Evolutionary conservation across 441 rosid genomes (phyloP).

Genomic region (Erodium chrysanthum): DNA sequence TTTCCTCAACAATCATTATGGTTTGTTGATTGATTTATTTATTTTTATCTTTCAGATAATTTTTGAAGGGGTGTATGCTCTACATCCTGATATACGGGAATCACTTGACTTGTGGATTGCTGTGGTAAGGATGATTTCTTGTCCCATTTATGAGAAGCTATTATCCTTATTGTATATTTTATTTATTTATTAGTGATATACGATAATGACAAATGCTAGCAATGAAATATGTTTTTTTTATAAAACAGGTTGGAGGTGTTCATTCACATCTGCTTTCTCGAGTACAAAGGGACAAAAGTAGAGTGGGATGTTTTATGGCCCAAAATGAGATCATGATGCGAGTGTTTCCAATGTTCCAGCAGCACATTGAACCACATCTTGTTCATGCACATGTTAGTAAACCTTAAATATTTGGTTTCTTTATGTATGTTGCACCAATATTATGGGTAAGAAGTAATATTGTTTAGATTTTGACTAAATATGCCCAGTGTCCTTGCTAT

Average conservation of each 20-base stretch:
- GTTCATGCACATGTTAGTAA: constrained; percentile 95
- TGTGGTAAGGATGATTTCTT: constrained; percentile 60
- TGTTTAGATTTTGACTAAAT: neutral
- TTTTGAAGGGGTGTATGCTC: constrained; percentile 94
- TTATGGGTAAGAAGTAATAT: neutral
- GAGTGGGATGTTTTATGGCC: constrained; percentile 77
- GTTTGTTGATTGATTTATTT: constrained; percentile 14
- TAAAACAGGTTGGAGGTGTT: constrained; percentile 90
- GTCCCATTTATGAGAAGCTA: constrained; percentile 15
- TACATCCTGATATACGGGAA: constrained; percentile 88
- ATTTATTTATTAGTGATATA: neutral
- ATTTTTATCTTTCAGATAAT: constrained; percentile 43
- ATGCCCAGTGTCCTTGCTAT: too few species aligned
- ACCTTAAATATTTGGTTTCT: constrained; percentile 18
- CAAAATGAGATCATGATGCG: constrained; percentile 98
- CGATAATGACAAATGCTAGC: constrained; percentile 6
- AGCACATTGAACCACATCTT: constrained; percentile 94
- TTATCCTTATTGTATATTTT: constrained; percentile 8
- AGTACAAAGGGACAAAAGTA: constrained; percentile 97
- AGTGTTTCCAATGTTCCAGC: constrained; percentile 98
- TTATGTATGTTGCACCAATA: constrained; percentile 1
- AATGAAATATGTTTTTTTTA: constrained; percentile 19
- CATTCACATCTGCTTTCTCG: constrained; percentile 95
- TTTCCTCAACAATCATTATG: constrained; percentile 1
- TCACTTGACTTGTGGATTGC: constrained; percentile 96